Conservation (phyloP, 768 basidiomycete genomes). For the Kwoniella dejecticola region DNA sequence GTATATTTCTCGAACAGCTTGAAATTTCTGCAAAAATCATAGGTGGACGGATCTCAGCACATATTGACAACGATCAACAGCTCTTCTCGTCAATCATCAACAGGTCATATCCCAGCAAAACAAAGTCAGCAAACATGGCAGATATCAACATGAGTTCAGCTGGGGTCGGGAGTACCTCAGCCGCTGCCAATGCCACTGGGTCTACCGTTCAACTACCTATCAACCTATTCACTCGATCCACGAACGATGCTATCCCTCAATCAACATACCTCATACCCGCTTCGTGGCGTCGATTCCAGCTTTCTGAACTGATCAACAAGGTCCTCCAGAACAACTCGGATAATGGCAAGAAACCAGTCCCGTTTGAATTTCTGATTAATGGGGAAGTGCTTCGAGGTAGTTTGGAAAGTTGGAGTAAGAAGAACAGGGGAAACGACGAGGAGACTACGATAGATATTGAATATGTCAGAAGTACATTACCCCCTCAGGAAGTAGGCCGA, state of each 20-base stretch:
- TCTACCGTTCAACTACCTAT: constrained; percentile 44
- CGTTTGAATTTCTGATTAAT: constrained; percentile 87
- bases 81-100: neutral
- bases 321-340: constrained; percentile 65
- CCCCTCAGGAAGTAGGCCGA: constrained; percentile 76
- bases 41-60: too few species aligned
- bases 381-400: constrained; percentile 76
- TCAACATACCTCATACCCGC: constrained; percentile 92
- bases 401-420: constrained; percentile 69
- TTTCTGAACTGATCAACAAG: constrained; percentile 96
- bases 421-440: constrained; percentile 47
- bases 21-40: too few species aligned
- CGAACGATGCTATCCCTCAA: constrained; percentile 71
- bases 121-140: neutral
- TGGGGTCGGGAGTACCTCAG: constrained; percentile 3
- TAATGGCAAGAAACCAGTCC: constrained; percentile 62
- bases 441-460: constrained; percentile 83
- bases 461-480: constrained; percentile 85
- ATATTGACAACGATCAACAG: too few species aligned
- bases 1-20: neutral
- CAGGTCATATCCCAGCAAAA: neutral
- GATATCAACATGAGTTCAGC: constrained; percentile 22
- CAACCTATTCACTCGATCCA: constrained; percentile 69
- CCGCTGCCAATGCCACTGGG: constrained; percentile 13
- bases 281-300: constrained; percentile 89